Conservation (phyloP, 768 basidiomycete genomes). For the Postia placenta region DNA sequence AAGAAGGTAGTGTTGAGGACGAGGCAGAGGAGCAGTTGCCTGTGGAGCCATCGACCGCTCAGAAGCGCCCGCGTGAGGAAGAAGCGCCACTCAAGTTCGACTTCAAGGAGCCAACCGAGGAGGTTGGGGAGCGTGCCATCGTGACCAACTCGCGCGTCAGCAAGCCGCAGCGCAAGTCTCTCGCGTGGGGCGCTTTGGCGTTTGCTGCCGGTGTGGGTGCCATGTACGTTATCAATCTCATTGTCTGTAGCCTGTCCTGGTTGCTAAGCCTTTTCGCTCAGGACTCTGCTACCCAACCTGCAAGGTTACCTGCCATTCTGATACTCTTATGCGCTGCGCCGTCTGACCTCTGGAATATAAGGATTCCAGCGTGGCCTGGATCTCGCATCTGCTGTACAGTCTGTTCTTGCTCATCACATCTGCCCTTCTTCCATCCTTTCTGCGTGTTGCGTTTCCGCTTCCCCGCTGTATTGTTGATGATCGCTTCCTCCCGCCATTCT, state of each 20-base stretch:
- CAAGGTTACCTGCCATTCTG: constrained; percentile 12
- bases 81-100: constrained; percentile 49
- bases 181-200: constrained; percentile 79
- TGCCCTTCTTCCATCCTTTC: not conserved
- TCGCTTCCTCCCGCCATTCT: not conserved
- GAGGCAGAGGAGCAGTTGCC: constrained; percentile 5
- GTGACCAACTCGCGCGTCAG: constrained; percentile 62
- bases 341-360: not conserved
- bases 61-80: constrained; percentile 51
- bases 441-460: not conserved
- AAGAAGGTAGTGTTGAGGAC: constrained; percentile 12
- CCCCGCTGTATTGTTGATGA: not conserved
- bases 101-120: constrained; percentile 57
- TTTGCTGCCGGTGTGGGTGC: constrained; percentile 82
- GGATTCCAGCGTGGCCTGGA: not conserved
- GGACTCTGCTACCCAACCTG: constrained; percentile 14
- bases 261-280: not conserved
- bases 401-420: not conserved
- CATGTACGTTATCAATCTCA: constrained; percentile 39
- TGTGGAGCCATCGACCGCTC: constrained; percentile 33
- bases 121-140: constrained; percentile 49
- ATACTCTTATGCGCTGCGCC: constrained; percentile 1
- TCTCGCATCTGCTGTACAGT: too few relatives aligned
- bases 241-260: not conserved
- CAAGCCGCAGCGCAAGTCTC: constrained; percentile 64